Percentiles rank a stretch among this genome's conserved stretches.
These are phyloP conservation scores for Hysterangium stoloniferum DNA, from an alignment of 768 basidiomycete species.

Conservation along the genomic window DNA sequence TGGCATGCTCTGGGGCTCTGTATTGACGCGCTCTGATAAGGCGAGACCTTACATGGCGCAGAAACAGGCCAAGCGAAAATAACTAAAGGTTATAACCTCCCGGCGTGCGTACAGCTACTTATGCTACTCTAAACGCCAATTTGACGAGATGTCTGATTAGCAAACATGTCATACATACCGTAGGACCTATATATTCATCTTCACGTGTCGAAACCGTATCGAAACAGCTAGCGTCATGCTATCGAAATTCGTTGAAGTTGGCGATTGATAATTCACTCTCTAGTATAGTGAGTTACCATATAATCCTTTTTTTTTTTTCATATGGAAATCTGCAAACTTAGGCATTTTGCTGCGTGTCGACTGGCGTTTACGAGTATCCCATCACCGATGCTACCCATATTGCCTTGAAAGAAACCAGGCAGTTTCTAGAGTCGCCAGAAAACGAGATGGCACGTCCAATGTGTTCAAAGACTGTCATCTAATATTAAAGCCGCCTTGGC, in stretches of 20 bases:
- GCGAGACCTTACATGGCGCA: constrained; percentile 58
- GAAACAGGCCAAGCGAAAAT: constrained; percentile 71
- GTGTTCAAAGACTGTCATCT: background rate
- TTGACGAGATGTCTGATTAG: constrained; percentile 30
- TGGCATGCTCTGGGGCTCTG: background rate
- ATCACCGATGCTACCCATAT: constrained; percentile 64
- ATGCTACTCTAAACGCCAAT: background rate
- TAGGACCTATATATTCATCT: constrained; percentile 62
- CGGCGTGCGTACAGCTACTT: constrained; percentile 47
- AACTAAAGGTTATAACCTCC: constrained; percentile 67
- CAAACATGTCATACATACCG: constrained; percentile 69
- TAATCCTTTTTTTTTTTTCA: background rate
- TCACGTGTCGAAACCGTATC: constrained; percentile 37
- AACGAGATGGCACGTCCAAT: constrained; percentile 32
- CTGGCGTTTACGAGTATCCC: constrained; percentile 74
- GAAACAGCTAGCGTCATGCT: constrained; percentile 57
- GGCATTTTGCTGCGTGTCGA: constrained; percentile 80
- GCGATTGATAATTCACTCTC: constrained; percentile 52
- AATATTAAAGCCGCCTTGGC: constrained; percentile 23
- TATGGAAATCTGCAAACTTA: constrained; percentile 20
- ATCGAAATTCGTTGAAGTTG: constrained; percentile 52
- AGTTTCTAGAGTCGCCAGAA: constrained; percentile 46
- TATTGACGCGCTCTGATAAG: constrained; percentile 27
- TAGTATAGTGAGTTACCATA: constrained; percentile 44
- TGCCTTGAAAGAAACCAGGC: constrained; percentile 51